Base-by-base conservation (phyloP, 306 rosid genomes). In the Hippophae tibetana region DNA sequence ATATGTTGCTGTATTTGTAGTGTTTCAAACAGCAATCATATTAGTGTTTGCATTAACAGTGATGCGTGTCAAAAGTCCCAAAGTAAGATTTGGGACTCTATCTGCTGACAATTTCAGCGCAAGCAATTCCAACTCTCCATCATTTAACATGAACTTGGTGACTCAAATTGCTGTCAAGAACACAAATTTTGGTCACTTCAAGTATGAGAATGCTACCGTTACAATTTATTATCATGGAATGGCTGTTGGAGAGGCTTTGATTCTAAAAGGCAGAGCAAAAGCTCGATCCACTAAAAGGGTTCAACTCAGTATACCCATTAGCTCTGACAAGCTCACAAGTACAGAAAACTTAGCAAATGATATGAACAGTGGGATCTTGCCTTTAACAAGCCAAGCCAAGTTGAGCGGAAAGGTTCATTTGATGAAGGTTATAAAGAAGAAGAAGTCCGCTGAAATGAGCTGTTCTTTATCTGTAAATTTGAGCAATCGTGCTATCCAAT, bases 1-100 rank as follows among this genome's bases (percentile, higher is more conserved):
- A 12, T 82, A 82, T 42, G 43, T 73, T 58, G 77, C 72, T 1
- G 79, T 82, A 7, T 25, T 85, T 54, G 0, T 79, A 3, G 60
- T 78, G 50, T 13, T 85, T 49, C 58, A 71, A 1, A 52, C 61
- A 13, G 69, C 78, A 14, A 69, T 73, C 25, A 9, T 79, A 31
- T 5, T 78, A 23, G 74, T 71, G 54, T 44, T 73, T 13, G 27
- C 66, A 1, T 62, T 63, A 4, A 42, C 48, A 3, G 63, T 73
- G 10, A 57, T 63, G 78, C 25, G 48, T 45, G 69, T 52, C 8
- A 73, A 57, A 54, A 62, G 70, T 7, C 78, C 78, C 13, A 68
- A 68, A 58, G 9, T 73, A 7, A 62, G 62, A 27, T 72, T 64
- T 43, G 25, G 47, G 6, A 7, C 47, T 13, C 44, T 12, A 9